Base-by-base conservation (phyloP, 805 yeast species). In the Lipomyces mesembrius region DNA sequence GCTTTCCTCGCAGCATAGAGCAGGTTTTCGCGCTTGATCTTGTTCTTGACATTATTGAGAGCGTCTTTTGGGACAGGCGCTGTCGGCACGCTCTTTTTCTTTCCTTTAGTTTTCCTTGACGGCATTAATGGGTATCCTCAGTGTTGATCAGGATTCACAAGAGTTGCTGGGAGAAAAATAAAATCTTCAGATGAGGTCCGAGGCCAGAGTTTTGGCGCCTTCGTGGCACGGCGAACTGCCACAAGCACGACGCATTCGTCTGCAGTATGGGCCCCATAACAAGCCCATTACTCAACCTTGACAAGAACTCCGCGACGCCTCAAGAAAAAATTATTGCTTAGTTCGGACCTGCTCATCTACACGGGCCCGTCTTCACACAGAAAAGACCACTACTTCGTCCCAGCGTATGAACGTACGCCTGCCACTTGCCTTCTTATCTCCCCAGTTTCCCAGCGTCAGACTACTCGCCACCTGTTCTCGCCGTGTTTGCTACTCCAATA, bases 1-100 rank as follows among this genome's bases (percentile, higher is more conserved):
- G 59, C 62, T 32, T 65, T 57, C 20, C 61, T 49, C 9, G 69
- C 69, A 11, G 69, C 64, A 17, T 58, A 56, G 2, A 67, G 62
- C 46, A 67, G 32, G 49, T 67, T 67, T 35, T 67, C 71, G 4
- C 71, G 65, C 61, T 67, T 67, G 59, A 67, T 67, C 53, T 67
- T 67, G 68, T 67, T 67, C 54, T 62, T 61, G 29, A 67, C 61
- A 22, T 17, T 39, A 34, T 61, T 55, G 14, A 65, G 35, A 17
- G 49, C 62, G 14, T 65, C 71, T 27, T 62, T 64, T 17, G 62
- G 32, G 25, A 65, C 46, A 29, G 68, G 66, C 29, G 59, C 62
- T 4, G 7, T 29, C 25, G 59, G 63, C 37, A 56, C 55, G 22
- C 43, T 52, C 59, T 67, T 63, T 43, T 67, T 67, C 53, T 60